Evolutionary conservation across 2,329 filamentous ascomycete genomes (phyloP).

Genomic region (Sarocladium brachiariae): DNA sequence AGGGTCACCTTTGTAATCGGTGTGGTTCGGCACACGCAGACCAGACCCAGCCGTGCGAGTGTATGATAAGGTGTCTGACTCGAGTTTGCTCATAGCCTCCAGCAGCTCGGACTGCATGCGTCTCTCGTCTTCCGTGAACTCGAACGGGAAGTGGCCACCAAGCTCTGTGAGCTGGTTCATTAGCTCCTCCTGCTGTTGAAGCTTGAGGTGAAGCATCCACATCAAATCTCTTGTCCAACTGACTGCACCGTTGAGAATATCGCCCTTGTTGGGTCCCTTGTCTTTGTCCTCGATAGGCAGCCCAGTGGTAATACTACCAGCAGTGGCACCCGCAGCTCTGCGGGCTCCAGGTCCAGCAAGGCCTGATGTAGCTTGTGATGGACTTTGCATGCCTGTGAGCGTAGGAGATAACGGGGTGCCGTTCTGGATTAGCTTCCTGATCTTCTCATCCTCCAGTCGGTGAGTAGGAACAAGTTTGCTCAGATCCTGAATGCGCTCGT

Average conservation of each 20-base stretch:
- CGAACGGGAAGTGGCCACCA: constrained; percentile 71
- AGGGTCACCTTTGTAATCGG: constrained; percentile 80
- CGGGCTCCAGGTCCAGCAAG: constrained; percentile 79
- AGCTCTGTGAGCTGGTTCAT: constrained; percentile 66
- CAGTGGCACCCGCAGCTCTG: constrained; percentile 61
- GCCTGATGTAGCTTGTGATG: constrained; percentile 76
- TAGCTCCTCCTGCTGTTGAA: constrained; percentile 84
- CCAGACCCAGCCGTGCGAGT: constrained; percentile 77
- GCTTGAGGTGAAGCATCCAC: constrained; percentile 89
- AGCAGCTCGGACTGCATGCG: constrained; percentile 92
- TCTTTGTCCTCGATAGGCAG: constrained; percentile 95
- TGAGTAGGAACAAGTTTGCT: constrained; percentile 89
- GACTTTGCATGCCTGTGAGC: constrained; percentile 60
- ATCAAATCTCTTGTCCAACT: constrained; percentile 97
- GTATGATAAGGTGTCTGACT: constrained; percentile 70
- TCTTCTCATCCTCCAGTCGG: constrained; percentile 92
- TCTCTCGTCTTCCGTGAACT: constrained; percentile 83
- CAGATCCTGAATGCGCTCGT: constrained; percentile 94
- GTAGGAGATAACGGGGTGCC: constrained; percentile 85
- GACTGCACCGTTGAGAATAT: constrained; percentile 94
- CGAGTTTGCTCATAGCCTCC: constrained; percentile 78
- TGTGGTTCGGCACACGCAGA: constrained; percentile 86
- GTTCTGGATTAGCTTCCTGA: constrained; percentile 89
- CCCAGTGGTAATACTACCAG: constrained; percentile 84
- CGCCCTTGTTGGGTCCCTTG: constrained; percentile 97